phyloP scores from a whole-genome alignment of 2,329 filamentous ascomycete species.

The Alternaria ventricosa region DNA sequence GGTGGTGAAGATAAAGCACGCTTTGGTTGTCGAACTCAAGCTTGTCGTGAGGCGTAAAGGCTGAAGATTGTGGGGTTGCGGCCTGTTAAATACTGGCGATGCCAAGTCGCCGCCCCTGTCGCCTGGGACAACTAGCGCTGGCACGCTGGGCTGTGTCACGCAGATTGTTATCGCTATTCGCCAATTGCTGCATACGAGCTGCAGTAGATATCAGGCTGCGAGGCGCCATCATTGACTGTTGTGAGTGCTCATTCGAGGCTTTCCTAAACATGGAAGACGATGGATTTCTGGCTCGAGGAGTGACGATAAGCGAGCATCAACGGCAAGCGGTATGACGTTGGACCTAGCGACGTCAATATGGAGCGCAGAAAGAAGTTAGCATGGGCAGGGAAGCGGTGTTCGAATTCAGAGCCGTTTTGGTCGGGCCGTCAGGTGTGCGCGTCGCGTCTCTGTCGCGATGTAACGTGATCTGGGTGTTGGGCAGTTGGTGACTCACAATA shows the following conservation, averaged over 20 bases:
- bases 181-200: slow-evolving; percentile 31
- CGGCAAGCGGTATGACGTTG: slow-evolving; percentile 24
- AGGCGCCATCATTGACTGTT: slow-evolving; percentile 23
- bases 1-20: slow-evolving; percentile 44
- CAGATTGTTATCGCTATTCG: slow-evolving; percentile 31
- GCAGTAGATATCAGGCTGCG: slow-evolving; percentile 24
- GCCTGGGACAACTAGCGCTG: slow-evolving; percentile 31
- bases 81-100: slow-evolving; percentile 37
- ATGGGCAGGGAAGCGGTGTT: background rate
- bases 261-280: slow-evolving; percentile 17
- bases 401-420: background rate
- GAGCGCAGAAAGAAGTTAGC: background rate
- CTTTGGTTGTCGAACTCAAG: slow-evolving; percentile 50
- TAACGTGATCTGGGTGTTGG: slow-evolving; percentile 15
- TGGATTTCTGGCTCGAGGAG: slow-evolving; percentile 15
- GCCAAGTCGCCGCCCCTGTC: slow-evolving; percentile 40
- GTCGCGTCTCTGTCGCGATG: slow-evolving; percentile 17
- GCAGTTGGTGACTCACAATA: slow-evolving; percentile 15
- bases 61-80: slow-evolving; percentile 35
- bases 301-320: slow-evolving; percentile 13
- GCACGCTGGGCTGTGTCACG: slow-evolving; percentile 41
- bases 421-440: background rate
- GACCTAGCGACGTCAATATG: slow-evolving; percentile 9
- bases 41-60: slow-evolving; percentile 49
- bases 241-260: slow-evolving; percentile 24